phyloP scores from a whole-genome alignment of 768 basidiomycete genomes.

The Termitomyces sp. region DNA sequence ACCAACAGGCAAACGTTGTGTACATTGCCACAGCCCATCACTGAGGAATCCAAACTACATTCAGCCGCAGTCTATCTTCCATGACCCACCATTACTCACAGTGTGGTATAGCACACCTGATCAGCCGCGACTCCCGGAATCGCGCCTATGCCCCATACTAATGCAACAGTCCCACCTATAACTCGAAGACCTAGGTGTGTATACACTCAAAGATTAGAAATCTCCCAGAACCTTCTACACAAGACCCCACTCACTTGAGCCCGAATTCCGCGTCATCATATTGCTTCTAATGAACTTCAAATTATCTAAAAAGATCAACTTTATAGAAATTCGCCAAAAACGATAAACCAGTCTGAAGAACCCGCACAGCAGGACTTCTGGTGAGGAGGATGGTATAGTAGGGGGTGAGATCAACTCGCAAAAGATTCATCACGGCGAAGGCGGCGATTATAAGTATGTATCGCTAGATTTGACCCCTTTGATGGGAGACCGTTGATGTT shows the following conservation, averaged over 20 bases:
- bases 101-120: constrained; percentile 14
- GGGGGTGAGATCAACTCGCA: constrained; percentile 21
- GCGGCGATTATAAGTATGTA: not conserved
- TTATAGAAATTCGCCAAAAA: constrained; percentile 5
- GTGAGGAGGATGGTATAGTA: constrained; percentile 3
- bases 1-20: constrained; percentile 10
- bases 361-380: constrained; percentile 20
- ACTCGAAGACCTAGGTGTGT: constrained; percentile 10
- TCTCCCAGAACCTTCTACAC: not conserved
- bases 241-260: constrained; percentile 4
- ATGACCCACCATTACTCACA: constrained; percentile 5
- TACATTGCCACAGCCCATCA: constrained; percentile 14
- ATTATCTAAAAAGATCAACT: constrained; percentile 11
- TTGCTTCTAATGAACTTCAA: constrained; percentile 2
- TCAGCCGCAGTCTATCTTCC: not conserved
- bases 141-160: constrained; percentile 11
- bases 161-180: constrained; percentile 6
- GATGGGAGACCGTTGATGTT: constrained; percentile 4
- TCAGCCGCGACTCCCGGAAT: constrained; percentile 16
- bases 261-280: constrained; percentile 8
- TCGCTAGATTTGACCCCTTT: not conserved
- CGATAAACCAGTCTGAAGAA: constrained; percentile 12
- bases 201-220: not conserved
- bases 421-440: constrained; percentile 1
- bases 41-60: not conserved